These are phyloP conservation scores for Malus hybrid DNA, from an alignment of 331 rosid genomes.

Conservation along the genomic window DNA sequence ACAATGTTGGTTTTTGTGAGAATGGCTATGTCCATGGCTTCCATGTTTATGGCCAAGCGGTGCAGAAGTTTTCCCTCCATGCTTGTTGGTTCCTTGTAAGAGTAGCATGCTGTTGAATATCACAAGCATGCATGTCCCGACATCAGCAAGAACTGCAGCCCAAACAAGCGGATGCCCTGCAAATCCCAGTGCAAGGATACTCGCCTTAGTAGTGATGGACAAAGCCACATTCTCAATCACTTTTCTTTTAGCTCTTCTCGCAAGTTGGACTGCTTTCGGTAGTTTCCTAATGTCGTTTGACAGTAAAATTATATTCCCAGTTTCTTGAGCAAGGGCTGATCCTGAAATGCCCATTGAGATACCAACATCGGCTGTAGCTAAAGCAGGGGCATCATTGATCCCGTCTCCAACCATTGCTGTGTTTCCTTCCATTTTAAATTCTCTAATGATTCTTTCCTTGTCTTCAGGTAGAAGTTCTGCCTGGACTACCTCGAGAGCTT, in stretches of 20 bases:
- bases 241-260: constrained; percentile 46
- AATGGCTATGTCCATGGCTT: constrained; percentile 17
- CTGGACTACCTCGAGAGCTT: constrained; percentile 49
- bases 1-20: constrained; percentile 32
- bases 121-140: constrained; percentile 80
- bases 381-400: constrained; percentile 83
- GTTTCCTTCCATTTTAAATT: constrained; percentile 53
- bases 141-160: constrained; percentile 98
- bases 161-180: constrained; percentile 86
- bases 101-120: constrained; percentile 88
- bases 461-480: constrained; percentile 87
- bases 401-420: constrained; percentile 96
- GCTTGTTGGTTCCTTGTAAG: constrained; percentile 30
- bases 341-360: constrained; percentile 97
- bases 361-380: constrained; percentile 87
- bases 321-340: constrained; percentile 81
- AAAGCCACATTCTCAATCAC: constrained; percentile 58
- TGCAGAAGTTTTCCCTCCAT: constrained; percentile 29
- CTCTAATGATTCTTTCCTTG: constrained; percentile 51
- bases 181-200: constrained; percentile 58
- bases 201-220: constrained; percentile 55
- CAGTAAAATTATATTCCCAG: constrained; percentile 70
- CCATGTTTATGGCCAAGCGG: constrained; percentile 28
- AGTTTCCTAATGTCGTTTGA: constrained; percentile 81
- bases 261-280: constrained; percentile 68